These are phyloP conservation scores for Mallotus nudiflorus DNA, from an alignment of 345 rosid species.

Conservation along the genomic window DNA sequence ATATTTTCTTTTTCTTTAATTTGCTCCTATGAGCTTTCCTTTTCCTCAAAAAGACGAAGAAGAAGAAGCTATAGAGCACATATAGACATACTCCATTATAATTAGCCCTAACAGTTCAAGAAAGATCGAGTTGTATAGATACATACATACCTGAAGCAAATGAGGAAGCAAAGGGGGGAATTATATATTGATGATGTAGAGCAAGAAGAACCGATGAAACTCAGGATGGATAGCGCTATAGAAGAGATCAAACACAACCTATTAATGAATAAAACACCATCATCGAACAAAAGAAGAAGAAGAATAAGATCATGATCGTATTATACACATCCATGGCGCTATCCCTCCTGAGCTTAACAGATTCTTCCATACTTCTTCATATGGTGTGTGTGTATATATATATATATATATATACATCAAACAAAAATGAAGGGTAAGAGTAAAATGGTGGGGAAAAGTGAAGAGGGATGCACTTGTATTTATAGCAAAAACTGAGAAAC, in stretches of 20 bases:
- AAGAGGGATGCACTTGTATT: constrained; percentile 16
- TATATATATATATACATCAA: too few relatives aligned
- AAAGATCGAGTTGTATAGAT: too few relatives aligned
- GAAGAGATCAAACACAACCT: background rate
- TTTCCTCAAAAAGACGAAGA: too few relatives aligned
- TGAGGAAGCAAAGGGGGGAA: background rate
- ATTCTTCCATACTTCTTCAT: constrained; percentile 58
- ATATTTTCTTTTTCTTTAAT: background rate
- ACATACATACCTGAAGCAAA: too few relatives aligned
- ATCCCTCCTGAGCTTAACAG: constrained; percentile 90
- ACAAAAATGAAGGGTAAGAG: background rate
- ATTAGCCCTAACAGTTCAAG: too few relatives aligned
- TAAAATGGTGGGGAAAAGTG: constrained; percentile 1
- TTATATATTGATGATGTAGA: constrained; percentile 1
- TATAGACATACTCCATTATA: too few relatives aligned
- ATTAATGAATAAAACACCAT: too few relatives aligned
- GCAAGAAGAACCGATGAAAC: constrained; percentile 65
- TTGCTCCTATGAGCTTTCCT: background rate
- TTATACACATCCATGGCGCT: constrained; percentile 48
- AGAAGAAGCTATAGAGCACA: too few relatives aligned
- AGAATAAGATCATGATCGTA: too few relatives aligned
- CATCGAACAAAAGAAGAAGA: too few relatives aligned
- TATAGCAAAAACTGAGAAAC: constrained; percentile 30
- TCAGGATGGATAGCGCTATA: constrained; percentile 82
- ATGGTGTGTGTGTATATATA: too few relatives aligned